These are phyloP conservation scores for Neoconidiobolus thromboides DNA, from an alignment of 371 early-diverging fungal genomes.

Conservation along the genomic window DNA sequence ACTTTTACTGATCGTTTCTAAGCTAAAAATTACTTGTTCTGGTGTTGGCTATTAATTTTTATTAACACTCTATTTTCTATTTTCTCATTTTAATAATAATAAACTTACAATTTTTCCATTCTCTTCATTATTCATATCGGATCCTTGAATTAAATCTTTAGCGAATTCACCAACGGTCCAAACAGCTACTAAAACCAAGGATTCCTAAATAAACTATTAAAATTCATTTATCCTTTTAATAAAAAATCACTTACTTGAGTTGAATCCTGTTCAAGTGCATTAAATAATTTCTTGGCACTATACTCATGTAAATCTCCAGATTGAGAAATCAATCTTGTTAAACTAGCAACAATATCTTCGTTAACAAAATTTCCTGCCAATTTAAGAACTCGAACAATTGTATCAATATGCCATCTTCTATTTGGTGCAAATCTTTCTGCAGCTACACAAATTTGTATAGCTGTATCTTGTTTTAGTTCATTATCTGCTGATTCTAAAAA, in stretches of 20 bases:
- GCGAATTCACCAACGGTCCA: constrained; percentile 96
- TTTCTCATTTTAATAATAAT: neutral
- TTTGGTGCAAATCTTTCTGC: constrained; percentile 77
- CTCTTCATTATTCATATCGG: constrained; percentile 42
- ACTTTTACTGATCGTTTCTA: constrained; percentile 53
- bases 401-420: constrained; percentile 92
- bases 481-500: constrained; percentile 76
- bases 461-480: constrained; percentile 79
- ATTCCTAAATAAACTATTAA: constrained; percentile 34
- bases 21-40: constrained; percentile 42
- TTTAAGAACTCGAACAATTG: constrained; percentile 72
- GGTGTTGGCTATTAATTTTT: constrained; percentile 49
- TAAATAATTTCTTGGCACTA: constrained; percentile 66
- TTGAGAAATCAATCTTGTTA: constrained; percentile 48
- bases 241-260: constrained; percentile 27
- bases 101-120: constrained; percentile 27
- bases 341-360: constrained; percentile 47
- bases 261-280: constrained; percentile 56
- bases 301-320: constrained; percentile 66
- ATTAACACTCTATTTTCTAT: constrained; percentile 60
- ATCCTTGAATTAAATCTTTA: constrained; percentile 53
- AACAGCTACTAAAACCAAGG: constrained; percentile 71
- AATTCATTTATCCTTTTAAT: neutral
- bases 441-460: constrained; percentile 69
- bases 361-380: constrained; percentile 52